These are phyloP conservation scores for Hibiscus mutabilis DNA, from an alignment of 345 rosid genomes.

Conservation along the genomic window DNA sequence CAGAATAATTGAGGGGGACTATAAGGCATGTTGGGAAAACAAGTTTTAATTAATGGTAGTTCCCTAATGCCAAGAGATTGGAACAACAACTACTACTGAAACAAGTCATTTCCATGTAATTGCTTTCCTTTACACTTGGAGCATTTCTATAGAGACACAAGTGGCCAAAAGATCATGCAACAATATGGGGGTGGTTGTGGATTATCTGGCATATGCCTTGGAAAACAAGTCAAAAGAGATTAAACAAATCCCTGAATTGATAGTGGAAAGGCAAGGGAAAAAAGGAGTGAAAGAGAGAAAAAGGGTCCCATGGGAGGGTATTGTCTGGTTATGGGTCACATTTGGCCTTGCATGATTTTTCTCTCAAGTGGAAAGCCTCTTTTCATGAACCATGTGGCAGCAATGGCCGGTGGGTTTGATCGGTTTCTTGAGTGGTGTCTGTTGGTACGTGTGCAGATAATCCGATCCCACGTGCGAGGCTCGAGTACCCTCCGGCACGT, in stretches of 20 bases:
- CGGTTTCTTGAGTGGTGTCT: constrained; percentile 9
- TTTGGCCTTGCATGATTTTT: neutral
- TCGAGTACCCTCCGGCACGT: neutral
- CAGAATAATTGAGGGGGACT: neutral
- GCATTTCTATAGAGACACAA: neutral
- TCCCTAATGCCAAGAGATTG: neutral
- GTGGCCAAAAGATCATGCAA: neutral
- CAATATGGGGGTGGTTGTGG: neutral
- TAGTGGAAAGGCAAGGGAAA: constrained; percentile 6
- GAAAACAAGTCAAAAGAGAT: neutral
- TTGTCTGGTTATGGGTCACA: neutral
- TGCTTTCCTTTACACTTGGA: constrained; percentile 5
- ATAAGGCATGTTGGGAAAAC: neutral
- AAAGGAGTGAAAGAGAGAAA: neutral
- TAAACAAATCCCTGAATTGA: constrained; percentile 5
- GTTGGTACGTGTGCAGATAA: constrained; percentile 14
- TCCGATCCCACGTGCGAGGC: constrained; percentile 3
- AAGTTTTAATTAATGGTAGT: neutral
- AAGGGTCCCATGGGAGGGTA: neutral
- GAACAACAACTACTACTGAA: neutral
- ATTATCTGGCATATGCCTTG: constrained; percentile 1
- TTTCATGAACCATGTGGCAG: constrained; percentile 26
- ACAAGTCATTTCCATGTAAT: neutral
- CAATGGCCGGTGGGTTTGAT: constrained; percentile 16
- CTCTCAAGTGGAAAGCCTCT: neutral